Evolutionary conservation across 495 filamentous ascomycete genomes (phyloP).

Genomic region (Rostrohypoxylon terebratum): DNA sequence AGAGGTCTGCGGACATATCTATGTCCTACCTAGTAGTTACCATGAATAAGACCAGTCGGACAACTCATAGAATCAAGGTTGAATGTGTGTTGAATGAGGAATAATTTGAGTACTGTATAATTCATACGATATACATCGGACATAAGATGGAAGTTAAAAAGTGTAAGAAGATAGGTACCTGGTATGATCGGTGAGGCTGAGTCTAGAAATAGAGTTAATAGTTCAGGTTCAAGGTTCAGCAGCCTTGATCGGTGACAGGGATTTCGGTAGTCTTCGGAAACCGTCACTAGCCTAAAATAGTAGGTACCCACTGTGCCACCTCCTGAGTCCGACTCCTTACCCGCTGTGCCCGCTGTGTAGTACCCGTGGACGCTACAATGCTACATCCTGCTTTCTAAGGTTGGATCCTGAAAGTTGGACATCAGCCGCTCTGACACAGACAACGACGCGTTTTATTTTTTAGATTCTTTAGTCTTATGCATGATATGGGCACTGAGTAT

Average conservation of each 20-base stretch:
- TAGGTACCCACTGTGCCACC: constrained; percentile 6
- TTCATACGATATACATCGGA: background rate
- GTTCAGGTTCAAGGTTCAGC: constrained; percentile 1
- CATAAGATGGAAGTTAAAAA: constrained; percentile 3
- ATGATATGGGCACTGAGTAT: background rate
- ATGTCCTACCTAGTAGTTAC: background rate
- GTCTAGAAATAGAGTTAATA: constrained; percentile 1
- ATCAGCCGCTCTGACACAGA: background rate
- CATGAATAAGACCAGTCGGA: constrained; percentile 7
- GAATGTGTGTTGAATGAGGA: background rate
- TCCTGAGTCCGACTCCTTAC: too few relatives aligned
- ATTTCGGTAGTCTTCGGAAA: constrained; percentile 21
- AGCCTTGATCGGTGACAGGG: constrained; percentile 15
- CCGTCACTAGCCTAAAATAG: constrained; percentile 22
- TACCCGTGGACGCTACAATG: too few relatives aligned
- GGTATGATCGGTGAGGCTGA: constrained; percentile 25
- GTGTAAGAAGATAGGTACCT: constrained; percentile 4
- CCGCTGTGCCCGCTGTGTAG: background rate
- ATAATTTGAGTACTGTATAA: background rate
- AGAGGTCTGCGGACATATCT: constrained; percentile 79
- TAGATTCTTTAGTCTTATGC: background rate
- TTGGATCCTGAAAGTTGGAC: background rate
- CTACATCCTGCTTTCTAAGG: background rate
- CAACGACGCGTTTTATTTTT: background rate
- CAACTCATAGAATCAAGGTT: background rate